These are phyloP conservation scores for Syncephalastrum racemosum DNA, from an alignment of 371 early-diverging fungal genomes.

Conservation along the genomic window DNA sequence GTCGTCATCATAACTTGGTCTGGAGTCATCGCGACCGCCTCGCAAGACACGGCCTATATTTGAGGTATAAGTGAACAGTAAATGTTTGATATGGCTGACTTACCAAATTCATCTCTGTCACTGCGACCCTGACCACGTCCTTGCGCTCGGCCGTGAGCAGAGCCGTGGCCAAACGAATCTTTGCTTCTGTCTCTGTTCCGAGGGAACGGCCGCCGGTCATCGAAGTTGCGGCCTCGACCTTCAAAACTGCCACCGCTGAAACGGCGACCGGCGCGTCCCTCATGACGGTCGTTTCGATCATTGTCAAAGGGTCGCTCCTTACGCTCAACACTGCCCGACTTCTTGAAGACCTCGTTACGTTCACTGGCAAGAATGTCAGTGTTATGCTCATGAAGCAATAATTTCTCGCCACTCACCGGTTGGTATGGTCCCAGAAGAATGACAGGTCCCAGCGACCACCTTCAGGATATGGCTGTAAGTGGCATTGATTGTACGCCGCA, in stretches of 20 bases:
- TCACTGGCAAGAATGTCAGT: constrained; percentile 11
- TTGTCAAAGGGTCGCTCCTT: constrained; percentile 14
- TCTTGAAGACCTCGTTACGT: constrained; percentile 19
- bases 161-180: no score
- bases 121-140: background rate
- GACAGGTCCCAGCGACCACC: constrained; percentile 48
- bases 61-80: no score
- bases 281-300: constrained; percentile 10
- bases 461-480: constrained; percentile 30
- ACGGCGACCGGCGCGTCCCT: constrained; percentile 4
- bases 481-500: constrained; percentile 37
- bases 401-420: constrained; percentile 27
- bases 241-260: constrained; percentile 3
- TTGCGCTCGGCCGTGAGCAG: no score
- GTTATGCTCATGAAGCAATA: background rate
- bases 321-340: constrained; percentile 7
- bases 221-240: no score
- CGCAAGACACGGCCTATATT: background rate
- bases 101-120: constrained; percentile 7
- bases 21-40: background rate
- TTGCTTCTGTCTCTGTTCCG: no score
- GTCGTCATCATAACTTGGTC: constrained; percentile 4
- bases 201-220: no score
- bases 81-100: no score
- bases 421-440: constrained; percentile 56